Base-by-base conservation (phyloP, 345 rosid species). In the Physaria fendleri region DNA sequence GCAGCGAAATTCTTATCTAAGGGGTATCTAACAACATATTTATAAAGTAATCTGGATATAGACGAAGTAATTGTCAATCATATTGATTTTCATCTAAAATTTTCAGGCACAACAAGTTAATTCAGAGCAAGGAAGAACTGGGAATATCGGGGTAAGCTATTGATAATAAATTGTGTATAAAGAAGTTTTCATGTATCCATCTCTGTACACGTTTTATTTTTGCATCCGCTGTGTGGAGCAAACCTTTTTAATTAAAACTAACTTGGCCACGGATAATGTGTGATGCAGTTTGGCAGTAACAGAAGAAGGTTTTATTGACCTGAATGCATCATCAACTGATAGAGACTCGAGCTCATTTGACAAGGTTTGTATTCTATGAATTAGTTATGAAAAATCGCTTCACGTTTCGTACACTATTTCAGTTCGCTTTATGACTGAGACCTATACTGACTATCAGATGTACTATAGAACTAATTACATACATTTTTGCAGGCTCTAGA, bases 1-100 rank as follows among this genome's bases (percentile, higher is more conserved):
- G 94, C 97, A 20, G 86, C 91, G 2, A 80, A 65, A 64, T 93
- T 89, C 75, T 72, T 93, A 60, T 93, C 95, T 22, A 82, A 69
- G 60, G 99, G 97, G 99, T 92, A 83, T 51, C 64, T 39, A 61
- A 33, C 57, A 62, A 55, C 5, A 42, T 6, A 8, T 59, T 53
- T 41, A 20, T 32, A 47, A 39, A 12, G 14, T 39, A 39, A 18
- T 25, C 13, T 45, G 40, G 9, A 34, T 23, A 21, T 18, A 21
- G 48, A 34, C 8, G 18, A 32, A 41, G 24, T 28, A 42, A 8
- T 15, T 42, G 39, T 16, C 9, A 2, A 28, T 71, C 51, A 33
- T 29, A 45, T 29, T 64, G 12, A 35, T 18, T 53, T 45, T 8
- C 22, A 5, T 62, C 50, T 62, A 69, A 12, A 44, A 74, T 34